These are phyloP conservation scores for Fusarium equiseti DNA, from an alignment of 2,329 filamentous ascomycete genomes.

Conservation along the genomic window DNA sequence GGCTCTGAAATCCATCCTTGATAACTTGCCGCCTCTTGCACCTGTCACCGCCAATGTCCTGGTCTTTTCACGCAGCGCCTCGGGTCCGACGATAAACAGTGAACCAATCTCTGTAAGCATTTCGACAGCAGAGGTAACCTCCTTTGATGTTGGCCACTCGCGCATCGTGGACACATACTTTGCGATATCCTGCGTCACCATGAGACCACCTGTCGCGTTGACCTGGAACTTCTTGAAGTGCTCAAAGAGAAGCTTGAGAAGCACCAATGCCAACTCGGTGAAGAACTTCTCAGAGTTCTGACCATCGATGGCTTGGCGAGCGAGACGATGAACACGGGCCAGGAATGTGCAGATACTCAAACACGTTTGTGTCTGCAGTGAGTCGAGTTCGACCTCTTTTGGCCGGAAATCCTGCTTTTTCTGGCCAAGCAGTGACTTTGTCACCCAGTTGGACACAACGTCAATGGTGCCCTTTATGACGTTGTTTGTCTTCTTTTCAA, in stretches of 20 bases:
- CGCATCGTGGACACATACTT: constrained; percentile 90
- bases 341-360: constrained; percentile 85
- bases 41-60: constrained; percentile 65
- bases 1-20: constrained; percentile 79
- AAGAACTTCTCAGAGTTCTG: constrained; percentile 86
- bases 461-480: constrained; percentile 69
- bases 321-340: constrained; percentile 71
- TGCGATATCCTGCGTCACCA: constrained; percentile 96
- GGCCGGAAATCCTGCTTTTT: constrained; percentile 92
- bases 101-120: constrained; percentile 93
- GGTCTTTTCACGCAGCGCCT: constrained; percentile 78
- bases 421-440: constrained; percentile 78
- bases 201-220: constrained; percentile 91
- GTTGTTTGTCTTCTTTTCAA: constrained; percentile 84
- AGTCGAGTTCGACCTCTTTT: constrained; percentile 82
- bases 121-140: constrained; percentile 79
- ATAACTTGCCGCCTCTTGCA: constrained; percentile 67
- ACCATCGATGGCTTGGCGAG: constrained; percentile 79
- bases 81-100: constrained; percentile 91
- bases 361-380: constrained; percentile 88
- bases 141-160: constrained; percentile 80
- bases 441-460: constrained; percentile 81
- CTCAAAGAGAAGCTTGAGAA: constrained; percentile 84
- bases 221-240: constrained; percentile 96
- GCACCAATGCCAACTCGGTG: constrained; percentile 83